phyloP scores from a whole-genome alignment of 306 rosid genomes.

The Prunus davidiana region DNA sequence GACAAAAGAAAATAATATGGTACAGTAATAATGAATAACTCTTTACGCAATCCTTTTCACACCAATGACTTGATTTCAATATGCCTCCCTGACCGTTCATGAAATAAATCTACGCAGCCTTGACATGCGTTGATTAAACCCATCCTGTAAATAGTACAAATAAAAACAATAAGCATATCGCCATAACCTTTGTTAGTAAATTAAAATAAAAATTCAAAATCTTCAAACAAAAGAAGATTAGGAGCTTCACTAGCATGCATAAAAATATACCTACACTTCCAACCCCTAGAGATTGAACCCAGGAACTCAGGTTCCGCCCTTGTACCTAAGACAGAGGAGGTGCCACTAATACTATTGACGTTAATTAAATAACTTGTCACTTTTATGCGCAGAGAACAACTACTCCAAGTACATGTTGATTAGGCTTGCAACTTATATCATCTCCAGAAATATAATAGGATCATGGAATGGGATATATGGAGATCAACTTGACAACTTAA shows the following conservation, averaged over 20 bases:
- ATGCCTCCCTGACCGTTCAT: constrained; percentile 68
- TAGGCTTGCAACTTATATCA: not conserved
- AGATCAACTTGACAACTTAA: not conserved
- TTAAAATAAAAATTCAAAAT: not conserved
- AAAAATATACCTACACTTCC: too few species aligned
- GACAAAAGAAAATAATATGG: not conserved
- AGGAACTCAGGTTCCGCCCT: not conserved
- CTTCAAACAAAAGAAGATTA: not conserved
- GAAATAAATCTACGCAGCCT: constrained; percentile 79
- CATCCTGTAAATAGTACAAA: constrained; percentile 49
- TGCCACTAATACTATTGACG: not conserved
- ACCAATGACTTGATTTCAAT: not conserved
- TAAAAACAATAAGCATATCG: not conserved
- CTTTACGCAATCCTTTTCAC: not conserved
- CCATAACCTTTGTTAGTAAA: not conserved
- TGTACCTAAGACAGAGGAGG: not conserved
- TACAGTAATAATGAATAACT: not conserved
- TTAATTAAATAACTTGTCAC: not conserved
- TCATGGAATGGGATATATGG: not conserved
- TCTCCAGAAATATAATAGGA: not conserved
- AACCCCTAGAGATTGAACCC: not conserved
- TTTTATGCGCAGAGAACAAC: not conserved
- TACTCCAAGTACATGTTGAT: not conserved
- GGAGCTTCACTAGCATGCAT: not conserved
- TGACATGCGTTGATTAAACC: constrained; percentile 80